Conservation (phyloP, 768 basidiomycete genomes). For the Phylloporus scabripes region DNA sequence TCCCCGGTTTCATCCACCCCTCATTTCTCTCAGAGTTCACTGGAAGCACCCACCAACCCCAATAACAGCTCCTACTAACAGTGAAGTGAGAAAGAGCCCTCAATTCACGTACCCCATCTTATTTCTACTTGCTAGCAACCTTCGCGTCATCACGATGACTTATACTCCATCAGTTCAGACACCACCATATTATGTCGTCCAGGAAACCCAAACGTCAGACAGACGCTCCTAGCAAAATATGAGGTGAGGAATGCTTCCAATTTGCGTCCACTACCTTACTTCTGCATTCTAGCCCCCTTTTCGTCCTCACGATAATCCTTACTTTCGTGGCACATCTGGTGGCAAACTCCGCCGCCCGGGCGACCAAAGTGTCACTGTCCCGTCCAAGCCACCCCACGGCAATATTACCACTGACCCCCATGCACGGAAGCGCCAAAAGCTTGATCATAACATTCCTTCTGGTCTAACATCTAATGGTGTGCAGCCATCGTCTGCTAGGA, state of each 20-base stretch:
- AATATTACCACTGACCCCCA: not conserved
- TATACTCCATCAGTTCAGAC: conserved; percentile 4
- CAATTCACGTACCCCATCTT: not conserved
- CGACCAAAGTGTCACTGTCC: conserved; percentile 20
- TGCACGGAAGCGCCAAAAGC: conserved; percentile 22
- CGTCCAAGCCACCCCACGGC: conserved; percentile 5
- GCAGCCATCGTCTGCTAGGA: conserved; percentile 2
- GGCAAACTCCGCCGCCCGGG: not conserved
- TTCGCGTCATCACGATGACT: conserved; percentile 10
- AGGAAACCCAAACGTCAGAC: conserved; percentile 23
- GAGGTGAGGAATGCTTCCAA: conserved; percentile 5
- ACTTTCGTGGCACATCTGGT: no score
- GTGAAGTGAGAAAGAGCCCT: conserved; percentile 11
- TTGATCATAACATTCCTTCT: conserved; percentile 3
- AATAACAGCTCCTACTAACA: conserved; percentile 15
- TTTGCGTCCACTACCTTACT: conserved; percentile 3
- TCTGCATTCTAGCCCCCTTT: conserved; percentile 5
- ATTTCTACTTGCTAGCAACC: conserved; percentile 9
- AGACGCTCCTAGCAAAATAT: conserved; percentile 16
- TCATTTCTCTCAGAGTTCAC: conserved; percentile 2
- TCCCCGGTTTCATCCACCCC: not conserved
- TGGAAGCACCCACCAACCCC: conserved; percentile 23
- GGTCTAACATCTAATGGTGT: not conserved
- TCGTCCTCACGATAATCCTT: conserved; percentile 17
- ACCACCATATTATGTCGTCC: not conserved